phyloP scores from a whole-genome alignment of 768 basidiomycete genomes.

The Pholiota microspora region DNA sequence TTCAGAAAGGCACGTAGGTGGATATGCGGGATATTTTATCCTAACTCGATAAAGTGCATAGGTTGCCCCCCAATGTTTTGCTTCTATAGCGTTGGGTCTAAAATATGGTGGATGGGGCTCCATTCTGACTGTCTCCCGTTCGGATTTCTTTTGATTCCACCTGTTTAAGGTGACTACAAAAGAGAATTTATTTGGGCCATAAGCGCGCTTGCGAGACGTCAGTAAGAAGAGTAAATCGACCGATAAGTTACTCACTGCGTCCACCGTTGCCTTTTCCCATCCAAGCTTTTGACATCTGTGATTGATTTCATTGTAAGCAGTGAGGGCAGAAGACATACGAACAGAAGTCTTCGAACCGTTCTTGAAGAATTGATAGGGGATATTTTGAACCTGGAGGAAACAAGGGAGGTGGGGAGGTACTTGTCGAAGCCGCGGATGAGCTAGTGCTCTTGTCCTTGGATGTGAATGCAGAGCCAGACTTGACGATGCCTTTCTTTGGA shows the following conservation, averaged over 20 bases:
- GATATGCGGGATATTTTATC: conserved; percentile 8
- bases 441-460: conserved; percentile 46
- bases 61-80: conserved; percentile 89
- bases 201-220: conserved; percentile 37
- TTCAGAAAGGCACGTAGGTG: conserved; percentile 21
- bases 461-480: conserved; percentile 88
- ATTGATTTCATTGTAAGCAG: conserved; percentile 1
- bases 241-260: conserved; percentile 51
- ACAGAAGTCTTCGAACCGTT: conserved; percentile 63
- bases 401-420: conserved; percentile 51
- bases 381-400: conserved; percentile 87
- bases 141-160: conserved; percentile 67
- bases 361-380: conserved; percentile 75
- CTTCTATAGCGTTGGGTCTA: conserved; percentile 70
- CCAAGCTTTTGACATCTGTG: conserved; percentile 82
- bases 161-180: conserved; percentile 69
- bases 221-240: conserved; percentile 5
- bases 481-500: conserved; percentile 74
- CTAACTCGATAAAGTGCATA: conserved; percentile 86
- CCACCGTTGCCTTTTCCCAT: conserved; percentile 83
- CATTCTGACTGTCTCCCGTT: conserved; percentile 66
- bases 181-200: conserved; percentile 46
- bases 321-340: not conserved
- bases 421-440: conserved; percentile 17
- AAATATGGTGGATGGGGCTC: conserved; percentile 72